Conservation (phyloP, 306 rosid genomes). For the Quercus variabilis region DNA sequence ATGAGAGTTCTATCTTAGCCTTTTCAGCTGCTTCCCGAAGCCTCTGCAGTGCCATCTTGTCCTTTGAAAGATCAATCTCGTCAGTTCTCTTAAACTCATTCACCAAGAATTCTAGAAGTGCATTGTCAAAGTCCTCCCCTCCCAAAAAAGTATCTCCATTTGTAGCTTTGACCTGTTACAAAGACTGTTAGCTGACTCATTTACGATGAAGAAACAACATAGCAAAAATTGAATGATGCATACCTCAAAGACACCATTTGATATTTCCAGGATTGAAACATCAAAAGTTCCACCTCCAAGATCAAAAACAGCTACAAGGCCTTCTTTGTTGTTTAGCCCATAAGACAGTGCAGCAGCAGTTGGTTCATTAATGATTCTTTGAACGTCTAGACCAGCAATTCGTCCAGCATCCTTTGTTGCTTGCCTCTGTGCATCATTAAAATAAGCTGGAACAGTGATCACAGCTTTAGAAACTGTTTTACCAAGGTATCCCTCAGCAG, state of each 20-base stretch:
- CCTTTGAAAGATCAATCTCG: constrained; percentile 77
- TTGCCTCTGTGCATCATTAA: constrained; percentile 86
- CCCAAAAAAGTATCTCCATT: constrained; percentile 37
- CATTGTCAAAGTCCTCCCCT: neutral
- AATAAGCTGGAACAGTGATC: constrained; percentile 90
- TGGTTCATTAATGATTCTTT: constrained; percentile 91
- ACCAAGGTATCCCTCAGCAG: constrained; percentile 92
- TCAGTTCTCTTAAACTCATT: constrained; percentile 74
- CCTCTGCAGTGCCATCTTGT: constrained; percentile 88
- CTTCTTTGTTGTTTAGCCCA: constrained; percentile 93
- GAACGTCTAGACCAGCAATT: constrained; percentile 90
- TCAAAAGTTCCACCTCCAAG: constrained; percentile 99
- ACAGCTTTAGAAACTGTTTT: constrained; percentile 75
- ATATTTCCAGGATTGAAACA: constrained; percentile 90
- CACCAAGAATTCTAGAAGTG: constrained; percentile 31
- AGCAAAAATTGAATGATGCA: neutral
- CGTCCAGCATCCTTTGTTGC: constrained; percentile 98
- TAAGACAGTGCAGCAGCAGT: constrained; percentile 98
- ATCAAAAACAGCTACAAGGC: constrained; percentile 89
- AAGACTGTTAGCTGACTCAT: neutral
- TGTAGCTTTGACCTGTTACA: neutral
- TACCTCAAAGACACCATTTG: constrained; percentile 98
- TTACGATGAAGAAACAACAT: neutral
- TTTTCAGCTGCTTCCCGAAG: constrained; percentile 96
- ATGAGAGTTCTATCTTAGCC: constrained; percentile 90